phyloP scores from a whole-genome alignment of 2,329 filamentous ascomycete genomes.

The Aspergillus phoenicis region DNA sequence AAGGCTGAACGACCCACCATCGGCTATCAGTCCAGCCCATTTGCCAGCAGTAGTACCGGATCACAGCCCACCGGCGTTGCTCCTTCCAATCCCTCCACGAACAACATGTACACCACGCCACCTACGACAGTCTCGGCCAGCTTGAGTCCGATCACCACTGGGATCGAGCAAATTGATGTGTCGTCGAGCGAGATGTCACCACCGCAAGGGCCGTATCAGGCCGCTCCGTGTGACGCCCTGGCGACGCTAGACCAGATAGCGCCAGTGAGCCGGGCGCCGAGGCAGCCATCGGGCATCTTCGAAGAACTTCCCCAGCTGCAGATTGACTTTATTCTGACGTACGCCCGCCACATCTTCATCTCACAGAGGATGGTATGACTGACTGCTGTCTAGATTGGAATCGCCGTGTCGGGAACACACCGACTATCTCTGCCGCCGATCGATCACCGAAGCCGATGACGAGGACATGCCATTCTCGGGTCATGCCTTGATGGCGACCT shows the following conservation, averaged over 20 bases:
- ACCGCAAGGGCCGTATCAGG: conserved; percentile 27
- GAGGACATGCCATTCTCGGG: conserved; percentile 69
- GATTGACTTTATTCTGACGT: conserved; percentile 52
- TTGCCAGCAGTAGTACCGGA: conserved; percentile 41
- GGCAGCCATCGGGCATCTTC: conserved; percentile 41
- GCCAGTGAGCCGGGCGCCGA: conserved; percentile 21
- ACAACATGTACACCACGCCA: conserved; percentile 35
- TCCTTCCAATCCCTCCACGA: conserved; percentile 26
- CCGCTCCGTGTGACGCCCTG: conserved; percentile 27
- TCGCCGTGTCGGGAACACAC: conserved; percentile 51
- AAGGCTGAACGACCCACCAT: conserved; percentile 35
- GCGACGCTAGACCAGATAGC: conserved; percentile 30
- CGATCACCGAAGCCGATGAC: conserved; percentile 58
- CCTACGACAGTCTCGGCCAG: conserved; percentile 34
- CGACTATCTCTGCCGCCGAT: conserved; percentile 88
- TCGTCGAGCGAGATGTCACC: conserved; percentile 30
- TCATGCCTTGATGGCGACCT: conserved; percentile 91
- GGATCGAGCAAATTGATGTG: conserved; percentile 32
- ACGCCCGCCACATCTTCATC: conserved; percentile 21
- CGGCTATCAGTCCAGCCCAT: conserved; percentile 43
- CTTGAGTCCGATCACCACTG: conserved; percentile 34
- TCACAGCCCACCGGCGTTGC: conserved; percentile 34
- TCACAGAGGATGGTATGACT: conserved; percentile 1
- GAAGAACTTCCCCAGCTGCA: conserved; percentile 51
- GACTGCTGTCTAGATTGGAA: conserved; percentile 57